Evolutionary conservation across 1,284 basidiomycete genomes (phyloP), one percentile per base, ranked within the genome.

Genomic region (Rhodotorula sp.): DNA sequence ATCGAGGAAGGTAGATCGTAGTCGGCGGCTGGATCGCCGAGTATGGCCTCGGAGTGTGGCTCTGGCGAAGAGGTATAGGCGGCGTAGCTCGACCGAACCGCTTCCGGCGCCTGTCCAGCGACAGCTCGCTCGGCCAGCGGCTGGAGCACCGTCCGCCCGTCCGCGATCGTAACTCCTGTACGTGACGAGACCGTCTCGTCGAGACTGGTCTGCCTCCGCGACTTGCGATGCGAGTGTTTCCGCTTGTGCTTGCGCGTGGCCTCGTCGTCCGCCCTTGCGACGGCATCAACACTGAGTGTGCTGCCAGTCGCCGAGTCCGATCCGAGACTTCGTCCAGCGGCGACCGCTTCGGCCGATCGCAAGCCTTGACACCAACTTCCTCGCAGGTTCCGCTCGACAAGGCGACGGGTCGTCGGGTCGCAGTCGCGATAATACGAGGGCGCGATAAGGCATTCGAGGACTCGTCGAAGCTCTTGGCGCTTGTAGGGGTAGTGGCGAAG

Each of bases 311-410:
- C 13, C 19, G 13, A 24, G 27, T 22, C 27, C 34, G n/a, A 39
- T n/a, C 30, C 17, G 22, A 13, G 58, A 17, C 4, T 7, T 0
- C 9, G 39, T 44, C 57, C 19, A 2, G 24, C 53, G 6, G 39
- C 15, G 5, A 52, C 61, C 13, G 24, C 59, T 2, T 62, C 60
- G 11, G 44, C 39, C 17, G 65, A 49, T 11, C 54, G 46, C 58
- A 77, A 56, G 10, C 69, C 71, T 15, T 74, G 86, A 82, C 91
- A 94, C 93, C 93, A 96, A 9, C 91, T 89, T 7, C 90, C 92
- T 13, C 84, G 82, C 32, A 98, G 84, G 80, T 94, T 98, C 44
- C 95, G 86, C 69, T 93, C 89, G n/a, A 97, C 94, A 19, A 99
- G 85, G 4, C 94, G 86, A 74, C 86, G 88, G 0, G 95, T 99